Percentiles rank a stretch among this genome's conserved stretches.
Evolutionary conservation across 2,329 filamentous ascomycete genomes (phyloP).

Genomic region (Ascomycota sp.): DNA sequence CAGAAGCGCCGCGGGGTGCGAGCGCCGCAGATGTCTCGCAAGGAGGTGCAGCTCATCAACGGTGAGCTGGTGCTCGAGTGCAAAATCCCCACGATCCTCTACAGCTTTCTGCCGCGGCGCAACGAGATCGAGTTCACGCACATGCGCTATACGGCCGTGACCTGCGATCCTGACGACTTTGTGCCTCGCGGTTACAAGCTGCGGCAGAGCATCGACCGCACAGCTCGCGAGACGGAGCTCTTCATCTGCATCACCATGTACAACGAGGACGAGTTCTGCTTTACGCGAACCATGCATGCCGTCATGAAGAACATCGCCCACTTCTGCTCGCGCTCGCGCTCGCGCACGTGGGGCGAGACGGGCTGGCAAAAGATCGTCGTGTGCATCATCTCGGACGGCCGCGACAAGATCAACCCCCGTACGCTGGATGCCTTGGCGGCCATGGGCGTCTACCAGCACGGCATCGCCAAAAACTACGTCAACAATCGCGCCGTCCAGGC

Average conservation of each 20-base stretch:
- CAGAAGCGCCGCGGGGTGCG: slow-evolving; percentile 78
- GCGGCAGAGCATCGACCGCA: slow-evolving; percentile 72
- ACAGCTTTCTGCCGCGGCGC: slow-evolving; percentile 83
- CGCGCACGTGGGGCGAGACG: slow-evolving; percentile 86
- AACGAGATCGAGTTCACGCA: slow-evolving; percentile 95
- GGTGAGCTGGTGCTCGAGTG: slow-evolving; percentile 94
- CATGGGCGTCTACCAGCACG: slow-evolving; percentile 95
- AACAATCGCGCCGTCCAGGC: slow-evolving; percentile 90
- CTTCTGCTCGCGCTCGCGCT: slow-evolving; percentile 83
- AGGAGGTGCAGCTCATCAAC: slow-evolving; percentile 91
- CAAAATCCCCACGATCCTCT: slow-evolving; percentile 95
- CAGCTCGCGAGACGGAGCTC: slow-evolving; percentile 74
- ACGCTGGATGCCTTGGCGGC: slow-evolving; percentile 88
- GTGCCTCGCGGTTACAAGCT: slow-evolving; percentile 76
- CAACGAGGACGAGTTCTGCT: slow-evolving; percentile 93
- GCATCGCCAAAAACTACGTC: slow-evolving; percentile 95
- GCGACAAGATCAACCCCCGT: slow-evolving; percentile 72
- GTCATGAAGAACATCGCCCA: slow-evolving; percentile 97
- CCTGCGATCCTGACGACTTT: slow-evolving; percentile 90
- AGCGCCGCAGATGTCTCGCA: slow-evolving; percentile 71
- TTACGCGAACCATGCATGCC: slow-evolving; percentile 94
- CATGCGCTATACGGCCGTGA: slow-evolving; percentile 98
- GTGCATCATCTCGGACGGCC: slow-evolving; percentile 85
- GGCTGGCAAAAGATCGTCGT: slow-evolving; percentile 99
- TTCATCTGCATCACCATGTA: slow-evolving; percentile 99